These are phyloP conservation scores for Clonostachys rosea DNA, from an alignment of 2,329 filamentous ascomycete species.

Conservation along the genomic window DNA sequence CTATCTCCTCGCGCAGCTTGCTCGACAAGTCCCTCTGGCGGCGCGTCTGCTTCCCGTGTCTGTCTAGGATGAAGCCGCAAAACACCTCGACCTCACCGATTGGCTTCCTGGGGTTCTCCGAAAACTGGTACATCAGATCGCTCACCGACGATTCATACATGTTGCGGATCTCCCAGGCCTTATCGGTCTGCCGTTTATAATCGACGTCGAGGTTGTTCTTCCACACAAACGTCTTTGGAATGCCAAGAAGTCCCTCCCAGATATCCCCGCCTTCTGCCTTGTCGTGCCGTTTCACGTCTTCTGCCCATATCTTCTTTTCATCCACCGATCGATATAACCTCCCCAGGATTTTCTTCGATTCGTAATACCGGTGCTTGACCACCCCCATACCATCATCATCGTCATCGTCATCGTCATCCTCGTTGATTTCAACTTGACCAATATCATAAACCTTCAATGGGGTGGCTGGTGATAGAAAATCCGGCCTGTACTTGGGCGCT, in stretches of 20 bases:
- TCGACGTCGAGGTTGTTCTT: conserved; percentile 11
- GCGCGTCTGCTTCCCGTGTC: conserved; percentile 38
- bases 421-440: conserved; percentile 30
- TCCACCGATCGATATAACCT: conserved; percentile 68
- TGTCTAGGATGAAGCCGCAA: conserved; percentile 50
- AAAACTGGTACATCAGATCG: conserved; percentile 33
- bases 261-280: conserved; percentile 19
- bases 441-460: conserved; percentile 37
- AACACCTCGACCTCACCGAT: conserved; percentile 50
- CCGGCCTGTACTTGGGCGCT: conserved; percentile 35
- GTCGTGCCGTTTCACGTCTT: conserved; percentile 32
- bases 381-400: conserved; percentile 35
- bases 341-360: conserved; percentile 64
- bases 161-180: conserved; percentile 37
- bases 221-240: conserved; percentile 9
- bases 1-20: conserved; percentile 46
- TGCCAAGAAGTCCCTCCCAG: conserved; percentile 33
- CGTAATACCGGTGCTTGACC: conserved; percentile 53
- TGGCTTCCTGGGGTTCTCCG: conserved; percentile 35
- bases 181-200: conserved; percentile 23
- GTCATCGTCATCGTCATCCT: conserved; percentile 18
- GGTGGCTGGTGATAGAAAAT: conserved; percentile 47
- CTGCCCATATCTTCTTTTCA: conserved; percentile 60
- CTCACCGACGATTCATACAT: conserved; percentile 41
- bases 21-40: conserved; percentile 47